A percentile compares a stretch with the other conserved stretches of the same genome.
These are phyloP conservation scores for Borovskyia barvae DNA, from an alignment of 208 protist species.

Conservation along the genomic window DNA sequence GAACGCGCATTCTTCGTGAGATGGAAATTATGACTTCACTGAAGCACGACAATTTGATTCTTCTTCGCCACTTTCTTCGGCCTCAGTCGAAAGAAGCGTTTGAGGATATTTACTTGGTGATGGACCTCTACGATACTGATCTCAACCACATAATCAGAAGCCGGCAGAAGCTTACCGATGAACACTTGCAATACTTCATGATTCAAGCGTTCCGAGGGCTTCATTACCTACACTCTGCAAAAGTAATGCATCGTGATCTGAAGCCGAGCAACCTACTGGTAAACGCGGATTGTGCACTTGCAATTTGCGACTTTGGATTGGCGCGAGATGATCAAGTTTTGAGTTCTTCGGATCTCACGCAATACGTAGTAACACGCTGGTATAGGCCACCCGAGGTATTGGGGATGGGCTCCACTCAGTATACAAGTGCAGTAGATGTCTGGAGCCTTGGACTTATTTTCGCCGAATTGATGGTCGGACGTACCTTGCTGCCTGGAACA, in stretches of 20 bases:
- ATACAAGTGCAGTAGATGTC: conserved; percentile 96
- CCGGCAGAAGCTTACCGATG: conserved; percentile 93
- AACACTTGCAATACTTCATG: conserved; percentile 98
- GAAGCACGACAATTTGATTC: conserved; percentile 93
- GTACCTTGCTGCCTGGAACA: conserved; percentile 93
- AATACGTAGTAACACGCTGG: conserved; percentile 98
- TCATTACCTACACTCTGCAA: conserved; percentile 96
- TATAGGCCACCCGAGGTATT: conserved; percentile 99
- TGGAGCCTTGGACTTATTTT: conserved; percentile 98
- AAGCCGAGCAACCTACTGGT: conserved; percentile 95
- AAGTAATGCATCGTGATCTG: conserved; percentile 97
- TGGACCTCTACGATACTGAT: conserved; percentile 96
- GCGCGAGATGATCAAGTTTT: conserved; percentile 77
- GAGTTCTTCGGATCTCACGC: conserved; percentile 85
- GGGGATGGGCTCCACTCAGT: conserved; percentile 82
- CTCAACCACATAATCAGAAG: conserved; percentile 97
- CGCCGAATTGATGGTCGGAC: conserved; percentile 97
- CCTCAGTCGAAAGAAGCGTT: conserved; percentile 68
- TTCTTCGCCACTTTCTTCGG: conserved; percentile 82
- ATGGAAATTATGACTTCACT: conserved; percentile 95
- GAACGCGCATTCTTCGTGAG: conserved; percentile 96
- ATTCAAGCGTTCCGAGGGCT: conserved; percentile 97
- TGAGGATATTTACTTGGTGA: conserved; percentile 89
- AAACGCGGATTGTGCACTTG: conserved; percentile 94
- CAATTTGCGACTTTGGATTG: conserved; percentile 94